phyloP scores from a whole-genome alignment of 768 basidiomycete species.

The Roridomyces roridus region DNA sequence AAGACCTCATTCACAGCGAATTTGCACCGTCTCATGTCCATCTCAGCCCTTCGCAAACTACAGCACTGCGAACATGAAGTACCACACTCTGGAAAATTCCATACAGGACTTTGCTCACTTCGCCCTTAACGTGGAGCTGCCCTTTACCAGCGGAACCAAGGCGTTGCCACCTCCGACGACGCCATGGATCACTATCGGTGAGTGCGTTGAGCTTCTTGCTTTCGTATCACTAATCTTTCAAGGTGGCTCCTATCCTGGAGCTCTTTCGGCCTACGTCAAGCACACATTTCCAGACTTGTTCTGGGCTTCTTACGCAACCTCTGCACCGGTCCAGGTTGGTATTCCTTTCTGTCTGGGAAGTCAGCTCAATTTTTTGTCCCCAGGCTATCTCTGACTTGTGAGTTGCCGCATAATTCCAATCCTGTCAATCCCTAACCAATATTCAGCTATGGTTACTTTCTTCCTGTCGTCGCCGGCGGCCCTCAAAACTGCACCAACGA shows the following conservation, averaged over 20 bases:
- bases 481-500: slow-evolving; percentile 60
- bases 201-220: too few relatives aligned
- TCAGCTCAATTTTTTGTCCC: background rate
- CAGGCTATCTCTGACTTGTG: slow-evolving; percentile 21
- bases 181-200: slow-evolving; percentile 28
- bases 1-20: background rate
- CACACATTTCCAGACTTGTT: slow-evolving; percentile 17
- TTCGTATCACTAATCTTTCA: slow-evolving; percentile 31
- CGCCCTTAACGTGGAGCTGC: slow-evolving; percentile 50
- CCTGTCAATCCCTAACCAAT: slow-evolving; percentile 28
- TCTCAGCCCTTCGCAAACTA: slow-evolving; percentile 23
- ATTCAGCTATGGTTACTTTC: slow-evolving; percentile 53
- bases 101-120: slow-evolving; percentile 59
- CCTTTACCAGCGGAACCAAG: slow-evolving; percentile 50
- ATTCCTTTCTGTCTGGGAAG: background rate
- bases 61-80: slow-evolving; percentile 35
- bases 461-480: slow-evolving; percentile 54
- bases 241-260: slow-evolving; percentile 22
- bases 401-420: background rate
- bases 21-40: background rate
- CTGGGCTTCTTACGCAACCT: slow-evolving; percentile 14
- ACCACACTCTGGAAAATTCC: slow-evolving; percentile 57
- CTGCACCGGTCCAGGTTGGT: slow-evolving; percentile 13
- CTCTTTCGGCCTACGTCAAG: slow-evolving; percentile 6
- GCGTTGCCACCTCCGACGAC: slow-evolving; percentile 19